phyloP scores from a whole-genome alignment of 2,329 filamentous ascomycete species.

The Chaetomium strumarium region DNA sequence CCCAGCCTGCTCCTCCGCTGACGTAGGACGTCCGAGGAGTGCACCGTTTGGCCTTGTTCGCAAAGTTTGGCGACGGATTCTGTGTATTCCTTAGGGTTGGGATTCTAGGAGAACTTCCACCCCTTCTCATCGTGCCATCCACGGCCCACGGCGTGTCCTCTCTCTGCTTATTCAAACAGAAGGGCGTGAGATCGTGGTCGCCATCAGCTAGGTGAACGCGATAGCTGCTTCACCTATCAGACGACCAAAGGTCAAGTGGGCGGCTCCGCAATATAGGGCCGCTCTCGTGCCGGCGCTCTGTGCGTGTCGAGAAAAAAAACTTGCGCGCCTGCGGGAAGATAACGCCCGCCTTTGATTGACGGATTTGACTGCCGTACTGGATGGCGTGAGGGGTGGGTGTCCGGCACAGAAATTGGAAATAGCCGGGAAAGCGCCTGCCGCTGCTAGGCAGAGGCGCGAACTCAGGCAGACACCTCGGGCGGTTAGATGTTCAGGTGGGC shows the following conservation, averaged over 20 bases:
- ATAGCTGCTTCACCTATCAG: slow-evolving; percentile 12
- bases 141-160: no score
- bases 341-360: slow-evolving; percentile 15
- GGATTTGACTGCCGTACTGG: slow-evolving; percentile 16
- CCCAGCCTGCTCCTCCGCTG: no score
- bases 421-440: slow-evolving; percentile 17
- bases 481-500: slow-evolving; percentile 13
- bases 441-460: slow-evolving; percentile 9
- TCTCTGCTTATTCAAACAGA: no score
- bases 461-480: slow-evolving; percentile 2
- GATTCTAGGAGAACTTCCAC: no score
- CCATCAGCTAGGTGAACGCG: no score
- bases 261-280: slow-evolving; percentile 8
- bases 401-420: slow-evolving; percentile 10
- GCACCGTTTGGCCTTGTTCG: no score
- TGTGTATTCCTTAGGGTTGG: no score
- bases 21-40: no score
- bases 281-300: slow-evolving; percentile 3
- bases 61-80: no score
- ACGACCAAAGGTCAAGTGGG: background rate
- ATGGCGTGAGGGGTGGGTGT: slow-evolving; percentile 5
- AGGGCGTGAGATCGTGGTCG: no score
- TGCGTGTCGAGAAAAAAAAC: slow-evolving; percentile 9
- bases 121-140: no score
- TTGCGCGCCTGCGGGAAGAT: background rate